phyloP scores from a whole-genome alignment of 371 early-diverging fungal genomes.

The Actinomucor elegans region DNA sequence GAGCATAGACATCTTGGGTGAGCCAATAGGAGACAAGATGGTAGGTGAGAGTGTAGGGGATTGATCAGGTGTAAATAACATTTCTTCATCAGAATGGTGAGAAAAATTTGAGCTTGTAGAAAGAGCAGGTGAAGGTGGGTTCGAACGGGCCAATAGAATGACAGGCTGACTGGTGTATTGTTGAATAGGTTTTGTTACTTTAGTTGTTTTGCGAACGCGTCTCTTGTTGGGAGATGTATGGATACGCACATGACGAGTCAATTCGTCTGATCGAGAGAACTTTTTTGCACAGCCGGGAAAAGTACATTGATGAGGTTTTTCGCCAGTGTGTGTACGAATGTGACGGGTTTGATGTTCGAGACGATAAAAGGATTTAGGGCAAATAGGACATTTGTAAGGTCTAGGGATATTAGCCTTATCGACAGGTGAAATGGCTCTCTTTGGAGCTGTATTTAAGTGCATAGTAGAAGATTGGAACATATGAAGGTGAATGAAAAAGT shows the following conservation, averaged over 20 bases:
- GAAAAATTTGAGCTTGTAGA: constrained; percentile 31
- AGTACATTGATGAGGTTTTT: constrained; percentile 85
- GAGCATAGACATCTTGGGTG: constrained; percentile 16
- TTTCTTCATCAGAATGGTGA: constrained; percentile 41
- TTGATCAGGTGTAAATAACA: constrained; percentile 41
- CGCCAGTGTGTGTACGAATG: constrained; percentile 91
- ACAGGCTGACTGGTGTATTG: constrained; percentile 15
- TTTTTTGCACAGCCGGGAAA: constrained; percentile 81
- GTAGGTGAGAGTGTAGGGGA: constrained; percentile 37
- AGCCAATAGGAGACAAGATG: constrained; percentile 23
- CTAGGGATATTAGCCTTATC: constrained; percentile 51
- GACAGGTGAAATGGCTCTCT: constrained; percentile 29
- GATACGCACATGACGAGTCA: constrained; percentile 82
- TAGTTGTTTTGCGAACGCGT: constrained; percentile 26
- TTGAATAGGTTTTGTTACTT: constrained; percentile 5
- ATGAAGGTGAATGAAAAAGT: constrained; percentile 2
- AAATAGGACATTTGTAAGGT: constrained; percentile 69
- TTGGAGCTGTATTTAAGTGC: constrained; percentile 14
- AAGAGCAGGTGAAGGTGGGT: constrained; percentile 41
- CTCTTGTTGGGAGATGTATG: constrained; percentile 54
- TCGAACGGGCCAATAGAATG: constrained; percentile 14
- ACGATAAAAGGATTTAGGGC: constrained; percentile 69
- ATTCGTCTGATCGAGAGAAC: constrained; percentile 89
- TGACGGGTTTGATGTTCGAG: constrained; percentile 86
- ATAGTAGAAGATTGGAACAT: neutral